These are phyloP conservation scores for Discostella stelligeroides DNA, from an alignment of 108 stramenopile genomes.

Conservation along the genomic window DNA sequence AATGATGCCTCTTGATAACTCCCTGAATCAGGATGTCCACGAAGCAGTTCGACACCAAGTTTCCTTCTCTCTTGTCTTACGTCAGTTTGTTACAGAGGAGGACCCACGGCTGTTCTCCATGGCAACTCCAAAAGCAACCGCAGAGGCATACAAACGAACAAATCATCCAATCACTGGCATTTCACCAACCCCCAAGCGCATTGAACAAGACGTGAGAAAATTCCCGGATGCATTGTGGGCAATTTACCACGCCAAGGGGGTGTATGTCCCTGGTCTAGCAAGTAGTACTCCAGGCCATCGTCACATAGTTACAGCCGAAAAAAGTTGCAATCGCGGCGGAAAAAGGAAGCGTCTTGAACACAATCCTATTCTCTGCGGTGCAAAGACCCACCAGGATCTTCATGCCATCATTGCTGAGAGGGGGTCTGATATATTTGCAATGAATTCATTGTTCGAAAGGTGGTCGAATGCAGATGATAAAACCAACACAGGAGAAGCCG, in stretches of 20 bases:
- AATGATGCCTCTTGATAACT: conserved; percentile 21
- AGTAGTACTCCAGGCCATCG: background rate
- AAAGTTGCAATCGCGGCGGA: background rate
- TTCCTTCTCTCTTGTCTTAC: background rate
- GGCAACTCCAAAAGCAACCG: conserved; percentile 15
- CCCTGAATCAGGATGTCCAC: conserved; percentile 18
- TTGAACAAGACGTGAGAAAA: conserved; percentile 14
- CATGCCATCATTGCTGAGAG: too few species aligned
- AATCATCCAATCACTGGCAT: conserved; percentile 9
- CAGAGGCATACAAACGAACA: conserved; percentile 2
- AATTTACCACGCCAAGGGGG: conserved; percentile 9
- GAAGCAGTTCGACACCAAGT: background rate
- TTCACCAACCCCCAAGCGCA: conserved; percentile 12
- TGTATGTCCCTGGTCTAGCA: conserved; percentile 9
- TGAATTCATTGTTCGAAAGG: too few species aligned
- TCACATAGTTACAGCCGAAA: background rate
- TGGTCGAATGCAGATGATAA: too few species aligned
- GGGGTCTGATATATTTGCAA: too few species aligned
- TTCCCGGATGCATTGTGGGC: background rate
- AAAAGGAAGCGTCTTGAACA: background rate
- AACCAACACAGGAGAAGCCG: too few species aligned
- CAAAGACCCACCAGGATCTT: background rate
- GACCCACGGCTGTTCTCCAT: conserved; percentile 19
- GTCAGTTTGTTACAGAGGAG: too few species aligned
- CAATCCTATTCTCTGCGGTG: background rate